Evolutionary conservation across 2,329 filamentous ascomycete species (phyloP), one percentile per base, ranked within the genome.

Genomic region (Periconia macrospinosa): DNA sequence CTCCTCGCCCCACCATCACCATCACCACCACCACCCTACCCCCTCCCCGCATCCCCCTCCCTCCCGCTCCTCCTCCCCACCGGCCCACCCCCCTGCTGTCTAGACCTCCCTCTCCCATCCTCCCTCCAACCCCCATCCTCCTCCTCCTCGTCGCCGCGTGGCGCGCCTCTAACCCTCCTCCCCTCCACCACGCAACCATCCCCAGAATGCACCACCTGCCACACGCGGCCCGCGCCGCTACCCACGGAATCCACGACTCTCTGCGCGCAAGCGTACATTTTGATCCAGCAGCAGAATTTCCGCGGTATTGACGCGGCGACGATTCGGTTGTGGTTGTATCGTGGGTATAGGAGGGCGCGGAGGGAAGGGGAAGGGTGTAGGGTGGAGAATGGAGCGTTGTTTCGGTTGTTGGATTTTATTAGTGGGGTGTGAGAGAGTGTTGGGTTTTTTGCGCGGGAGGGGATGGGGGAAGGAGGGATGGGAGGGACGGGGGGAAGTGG

Each of bases 261-360:
- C 9, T 73, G 69, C 47, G 68, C 67, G 1, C 66, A 71, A 37
- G 69, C 70, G 0, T 73, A 67, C 49, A 57, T 69, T 6, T 53
- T 73, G 47, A 72, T 73, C 6, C 54, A 62, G 35, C 68, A 72
- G 60, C 67, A 71, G 23, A 72, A 73, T 44, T 71, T 70, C 33
- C 58, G 69, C 1, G 66, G 65, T 17, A 50, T 73, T 14, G 69
- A 72, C 33, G 62, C 64, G 1, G 59, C 57, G 20, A 66, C 68
- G 45, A 70, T 72, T 8, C 54, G 69, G 17, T 17, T 64, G 48
- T 72, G 69, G 69, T 40, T 73, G 51, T 66, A 61, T 5, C 63
- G 68, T 52, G 70, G 70, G 6, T 61, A 67, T 47, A 33, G 69
- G 19, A 30, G 68, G 2, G 69, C 69, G 43, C 50, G 58, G 49